Base-by-base conservation (phyloP, 176 grass and related monocot genomes). In the Lolium multiflorum region DNA sequence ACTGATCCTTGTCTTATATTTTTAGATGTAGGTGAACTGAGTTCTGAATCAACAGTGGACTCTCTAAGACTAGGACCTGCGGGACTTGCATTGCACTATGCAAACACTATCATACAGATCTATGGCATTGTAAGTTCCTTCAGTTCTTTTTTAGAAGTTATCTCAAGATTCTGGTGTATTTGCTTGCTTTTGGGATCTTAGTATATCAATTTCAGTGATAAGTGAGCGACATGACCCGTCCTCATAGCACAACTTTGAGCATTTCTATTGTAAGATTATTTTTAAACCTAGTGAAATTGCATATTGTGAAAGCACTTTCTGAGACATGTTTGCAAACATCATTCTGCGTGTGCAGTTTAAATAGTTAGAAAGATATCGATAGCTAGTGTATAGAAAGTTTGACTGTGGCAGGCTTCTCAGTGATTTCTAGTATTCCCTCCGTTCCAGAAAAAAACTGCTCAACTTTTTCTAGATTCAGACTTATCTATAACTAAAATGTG, bases 31-130 rank as follows among this genome's bases (percentile, higher is more conserved):
- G 67, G 67, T 90, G 79, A 87, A 82, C n/a, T 88, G 77, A 78
- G 43, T 61, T 74, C 79, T 43, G 70, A 84, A 56, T 87, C 91
- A 74, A 88, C 60, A 82, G 76, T 81, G 13, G 82, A 49, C 63
- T 73, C 25, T 79, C 88, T 89, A 70, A 92, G 90, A 81, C 84
- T 98, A 77, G 93, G 96, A 79, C 67, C 93, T 17, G 88, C 90
- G 0, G 90, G 93, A 24, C 90, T 96, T 75, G 70, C 91, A 71
- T 91, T 98, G 77, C 96, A 96, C 64, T 96, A 96, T 88, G 90
- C 96, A 72, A 98, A 96, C 85, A 89, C 91, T 63, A 91, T 96
- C 86, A 90, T 90, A 87, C 91, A 95, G 72, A 96, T 98, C 11
- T 91, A 95, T 44, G 77, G 48, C 58, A 89, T 94, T 80, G 96